Percentiles rank a stretch among this genome's conserved stretches.
These are phyloP conservation scores for Multifurca ochricompacta DNA, from an alignment of 768 basidiomycete genomes.

Conservation along the genomic window DNA sequence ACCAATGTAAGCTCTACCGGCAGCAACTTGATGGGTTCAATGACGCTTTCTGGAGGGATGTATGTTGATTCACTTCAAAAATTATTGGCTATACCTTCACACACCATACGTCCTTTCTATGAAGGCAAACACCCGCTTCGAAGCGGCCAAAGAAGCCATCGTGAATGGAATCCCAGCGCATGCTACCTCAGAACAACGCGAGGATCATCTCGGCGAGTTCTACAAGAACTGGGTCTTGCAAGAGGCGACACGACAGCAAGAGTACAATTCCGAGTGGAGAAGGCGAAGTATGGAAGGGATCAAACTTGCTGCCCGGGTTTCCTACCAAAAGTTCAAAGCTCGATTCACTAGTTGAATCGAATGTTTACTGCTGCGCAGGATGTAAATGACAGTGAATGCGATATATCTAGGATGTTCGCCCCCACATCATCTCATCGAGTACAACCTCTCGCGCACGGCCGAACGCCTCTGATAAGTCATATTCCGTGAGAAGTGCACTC, in stretches of 20 bases:
- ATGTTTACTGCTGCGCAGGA: background rate
- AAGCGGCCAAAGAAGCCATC: slow-evolving; percentile 54
- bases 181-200: slow-evolving; percentile 46
- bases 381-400: background rate
- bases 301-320: slow-evolving; percentile 48
- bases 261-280: slow-evolving; percentile 63
- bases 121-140: slow-evolving; percentile 80
- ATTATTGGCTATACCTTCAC: background rate
- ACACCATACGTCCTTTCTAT: background rate
- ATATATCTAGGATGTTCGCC: slow-evolving; percentile 16
- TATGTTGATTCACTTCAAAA: slow-evolving; percentile 32
- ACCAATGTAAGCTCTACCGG: slow-evolving; percentile 63
- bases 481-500: slow-evolving; percentile 47
- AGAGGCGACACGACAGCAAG: slow-evolving; percentile 48
- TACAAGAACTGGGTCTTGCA: slow-evolving; percentile 69
- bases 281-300: slow-evolving; percentile 52
- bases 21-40: slow-evolving; percentile 70
- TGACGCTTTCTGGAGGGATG: slow-evolving; percentile 75
- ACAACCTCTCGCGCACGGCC: slow-evolving; percentile 58
- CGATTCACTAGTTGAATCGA: slow-evolving; percentile 20
- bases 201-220: slow-evolving; percentile 65
- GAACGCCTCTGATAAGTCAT: slow-evolving; percentile 52
- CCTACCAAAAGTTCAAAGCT: slow-evolving; percentile 31
- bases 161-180: slow-evolving; percentile 47
- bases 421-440: slow-evolving; percentile 38